Evolutionary conservation across 805 yeast genomes (phyloP).

Genomic region (Zygotorulaspora chibaensis): DNA sequence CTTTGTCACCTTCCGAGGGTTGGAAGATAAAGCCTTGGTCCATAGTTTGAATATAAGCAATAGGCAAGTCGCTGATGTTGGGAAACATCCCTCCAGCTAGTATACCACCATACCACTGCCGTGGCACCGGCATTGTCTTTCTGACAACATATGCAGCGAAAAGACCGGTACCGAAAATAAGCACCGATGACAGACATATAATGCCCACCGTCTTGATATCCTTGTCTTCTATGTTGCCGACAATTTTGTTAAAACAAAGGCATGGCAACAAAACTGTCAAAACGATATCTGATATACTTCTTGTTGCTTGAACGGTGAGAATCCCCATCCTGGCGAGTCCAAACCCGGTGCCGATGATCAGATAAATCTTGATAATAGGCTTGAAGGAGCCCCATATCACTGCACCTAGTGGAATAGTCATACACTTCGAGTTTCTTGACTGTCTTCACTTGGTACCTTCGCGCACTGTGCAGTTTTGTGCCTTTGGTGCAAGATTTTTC

Average conservation of each 20-base stretch:
- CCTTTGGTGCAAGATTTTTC: neutral
- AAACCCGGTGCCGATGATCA: slow-evolving; percentile 67
- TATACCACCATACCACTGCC: slow-evolving; percentile 67
- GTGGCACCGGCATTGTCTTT: slow-evolving; percentile 47
- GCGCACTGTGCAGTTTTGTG: neutral
- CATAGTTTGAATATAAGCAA: slow-evolving; percentile 68
- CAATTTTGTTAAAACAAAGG: slow-evolving; percentile 59
- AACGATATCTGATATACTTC: slow-evolving; percentile 61
- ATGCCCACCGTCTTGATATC: slow-evolving; percentile 71
- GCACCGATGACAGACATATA: slow-evolving; percentile 47
- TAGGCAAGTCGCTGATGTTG: slow-evolving; percentile 72
- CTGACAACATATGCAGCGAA: slow-evolving; percentile 39
- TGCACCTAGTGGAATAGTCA: slow-evolving; percentile 31
- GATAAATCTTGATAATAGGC: slow-evolving; percentile 71
- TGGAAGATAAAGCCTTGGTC: slow-evolving; percentile 58
- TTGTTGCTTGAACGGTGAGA: slow-evolving; percentile 55
- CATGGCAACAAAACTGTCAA: slow-evolving; percentile 62
- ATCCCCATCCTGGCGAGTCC: slow-evolving; percentile 54
- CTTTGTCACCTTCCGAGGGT: slow-evolving; percentile 57
- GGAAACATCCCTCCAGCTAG: slow-evolving; percentile 68
- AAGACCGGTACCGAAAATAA: slow-evolving; percentile 50
- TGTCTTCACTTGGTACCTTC: neutral
- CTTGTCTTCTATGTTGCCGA: slow-evolving; percentile 52
- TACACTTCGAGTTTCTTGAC: slow-evolving; percentile 1
- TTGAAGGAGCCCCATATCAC: slow-evolving; percentile 53